Percentiles rank a stretch among this genome's conserved stretches.
Conservation (phyloP, 306 rosid species). For the Trichosanthes truncata region DNA sequence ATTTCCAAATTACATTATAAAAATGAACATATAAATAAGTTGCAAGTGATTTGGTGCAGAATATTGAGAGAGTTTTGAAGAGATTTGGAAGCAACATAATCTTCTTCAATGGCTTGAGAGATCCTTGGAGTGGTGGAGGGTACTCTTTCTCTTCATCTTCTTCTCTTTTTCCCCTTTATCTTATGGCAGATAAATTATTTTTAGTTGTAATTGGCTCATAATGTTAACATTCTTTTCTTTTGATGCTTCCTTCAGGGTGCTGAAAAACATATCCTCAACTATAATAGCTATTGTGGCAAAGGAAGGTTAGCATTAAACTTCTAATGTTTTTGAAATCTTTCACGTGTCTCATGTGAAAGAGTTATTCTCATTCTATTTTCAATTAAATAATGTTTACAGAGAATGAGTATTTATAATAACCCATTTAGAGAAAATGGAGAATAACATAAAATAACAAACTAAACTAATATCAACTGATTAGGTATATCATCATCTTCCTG, state of each 20-base stretch:
- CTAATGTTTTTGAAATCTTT: no score
- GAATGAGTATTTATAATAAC: no score
- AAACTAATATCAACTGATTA: no score
- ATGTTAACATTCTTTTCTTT: background rate
- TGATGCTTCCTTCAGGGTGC: constrained; percentile 35
- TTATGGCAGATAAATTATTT: background rate
- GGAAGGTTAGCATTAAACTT: constrained; percentile 32
- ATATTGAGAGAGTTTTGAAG: constrained; percentile 42
- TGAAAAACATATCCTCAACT: constrained; percentile 49
- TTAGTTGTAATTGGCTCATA: background rate
- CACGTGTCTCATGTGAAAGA: no score
- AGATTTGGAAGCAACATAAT: constrained; percentile 71
- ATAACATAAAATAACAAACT: no score
- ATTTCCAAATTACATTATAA: background rate
- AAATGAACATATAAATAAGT: no score
- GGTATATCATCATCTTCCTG: no score
- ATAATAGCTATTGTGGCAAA: constrained; percentile 69
- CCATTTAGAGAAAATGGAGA: no score
- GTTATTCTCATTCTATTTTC: no score
- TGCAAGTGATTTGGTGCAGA: constrained; percentile 20
- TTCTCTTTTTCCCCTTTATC: no score
- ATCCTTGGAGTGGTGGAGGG: constrained; percentile 99
- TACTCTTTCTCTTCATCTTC: constrained; percentile 15
- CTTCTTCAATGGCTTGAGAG: constrained; percentile 89
- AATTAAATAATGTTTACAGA: no score